Evolutionary conservation across 2,329 filamentous ascomycete genomes (phyloP).

Genomic region (Colletotrichum sp.): DNA sequence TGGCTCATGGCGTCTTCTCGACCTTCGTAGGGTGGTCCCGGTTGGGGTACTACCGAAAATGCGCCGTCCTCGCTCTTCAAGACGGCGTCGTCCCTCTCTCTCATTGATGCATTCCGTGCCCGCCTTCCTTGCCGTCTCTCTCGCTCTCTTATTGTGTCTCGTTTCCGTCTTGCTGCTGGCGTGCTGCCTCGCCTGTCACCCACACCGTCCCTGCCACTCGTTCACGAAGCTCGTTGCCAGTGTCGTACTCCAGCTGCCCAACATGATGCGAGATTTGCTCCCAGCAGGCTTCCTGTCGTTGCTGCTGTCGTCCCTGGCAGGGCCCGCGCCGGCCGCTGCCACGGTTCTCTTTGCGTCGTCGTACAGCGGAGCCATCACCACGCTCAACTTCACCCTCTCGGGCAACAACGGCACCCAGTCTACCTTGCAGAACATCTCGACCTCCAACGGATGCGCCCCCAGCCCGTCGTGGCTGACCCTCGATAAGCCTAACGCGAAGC

Average conservation of each 20-base stretch:
- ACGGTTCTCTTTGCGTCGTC: slow-evolving; percentile 52
- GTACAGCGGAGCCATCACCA: slow-evolving; percentile 53
- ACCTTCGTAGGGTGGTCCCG: not conserved
- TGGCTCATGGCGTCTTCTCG: not conserved
- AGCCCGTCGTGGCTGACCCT: slow-evolving; percentile 67
- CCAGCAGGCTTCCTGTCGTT: slow-evolving; percentile 14
- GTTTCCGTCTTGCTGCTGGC: not conserved
- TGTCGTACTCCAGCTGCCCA: not conserved
- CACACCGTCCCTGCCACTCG: not conserved
- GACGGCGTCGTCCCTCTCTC: not conserved
- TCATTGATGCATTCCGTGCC: not conserved
- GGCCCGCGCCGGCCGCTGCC: slow-evolving; percentile 35
- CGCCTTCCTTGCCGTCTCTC: not conserved
- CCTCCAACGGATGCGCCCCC: slow-evolving; percentile 52
- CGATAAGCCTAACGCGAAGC: slow-evolving; percentile 48
- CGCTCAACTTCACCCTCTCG: slow-evolving; percentile 45
- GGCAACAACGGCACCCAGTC: slow-evolving; percentile 24
- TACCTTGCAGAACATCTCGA: slow-evolving; percentile 45
- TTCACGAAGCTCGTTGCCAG: not conserved
- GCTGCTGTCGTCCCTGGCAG: slow-evolving; percentile 19
- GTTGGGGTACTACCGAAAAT: not conserved
- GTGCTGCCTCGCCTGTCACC: not conserved
- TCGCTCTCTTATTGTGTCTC: not conserved
- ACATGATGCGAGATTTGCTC: slow-evolving; percentile 20
- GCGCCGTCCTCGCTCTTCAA: slow-evolving; percentile 8